Base-by-base conservation (phyloP, 257 asterid genomes). In the Scutellaria barbata region DNA sequence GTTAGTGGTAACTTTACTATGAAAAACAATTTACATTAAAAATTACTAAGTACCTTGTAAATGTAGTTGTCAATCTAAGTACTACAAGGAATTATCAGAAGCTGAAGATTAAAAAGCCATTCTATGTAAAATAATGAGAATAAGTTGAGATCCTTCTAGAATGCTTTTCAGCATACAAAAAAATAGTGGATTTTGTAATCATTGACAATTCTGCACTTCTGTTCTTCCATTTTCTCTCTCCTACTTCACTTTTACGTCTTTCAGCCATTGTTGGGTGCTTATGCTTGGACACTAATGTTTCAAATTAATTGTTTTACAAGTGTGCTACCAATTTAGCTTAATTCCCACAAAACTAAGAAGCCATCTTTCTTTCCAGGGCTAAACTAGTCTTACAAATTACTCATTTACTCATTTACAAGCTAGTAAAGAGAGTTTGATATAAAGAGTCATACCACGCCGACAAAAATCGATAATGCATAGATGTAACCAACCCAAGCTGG, bases 401-500 rank as follows among this genome's bases (percentile, higher is more conserved):
- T 62, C 14, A 58, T 45, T 30, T 50, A 17, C 47, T n/a, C n/a
- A n/a, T n/a, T n/a, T n/a, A n/a, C 59, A 30, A 60, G 57, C 45
- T 3, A 72, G 35, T 18, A 22, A 14, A 66, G 4, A 50, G 55
- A 71, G 41, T 14, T 64, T 8, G 62, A 70, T 50, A 72, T 59
- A 8, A 54, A 70, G 37, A 76, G 41, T 40, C 90, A 30, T 90
- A 93, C 97, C 97, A 93, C 97, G 33, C 92, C 83, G 72, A 86
- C 40, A 79, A 93, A 90, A 62, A 93, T 93, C 63, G 88, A 84
- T 72, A 93, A 84, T 65, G 98, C 98, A 73, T 87, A 88, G 74
- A 79, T n/a, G 54, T 90, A 89, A 72, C 98, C 98, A 74, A 90
- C 72, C 98, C 96, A 90, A 68, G 90, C 87, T 74, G 96, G 86